Percentiles rank a stretch among this genome's conserved stretches.
phyloP scores from a whole-genome alignment of 2,329 filamentous ascomycete genomes.

The Colletotrichum noveboracense region DNA sequence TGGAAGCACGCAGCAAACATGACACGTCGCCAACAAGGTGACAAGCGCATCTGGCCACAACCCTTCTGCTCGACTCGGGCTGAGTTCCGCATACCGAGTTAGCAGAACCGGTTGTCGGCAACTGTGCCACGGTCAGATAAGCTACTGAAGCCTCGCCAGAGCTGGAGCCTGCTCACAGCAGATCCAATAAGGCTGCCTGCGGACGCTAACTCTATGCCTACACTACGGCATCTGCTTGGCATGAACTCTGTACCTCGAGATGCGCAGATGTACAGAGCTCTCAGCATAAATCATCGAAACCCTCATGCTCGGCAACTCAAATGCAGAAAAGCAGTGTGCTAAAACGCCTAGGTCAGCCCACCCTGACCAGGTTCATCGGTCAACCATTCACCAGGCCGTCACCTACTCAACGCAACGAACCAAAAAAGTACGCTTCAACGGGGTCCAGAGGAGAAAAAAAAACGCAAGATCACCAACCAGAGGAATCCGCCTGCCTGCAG shows the following conservation, averaged over 20 bases:
- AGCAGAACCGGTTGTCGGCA: neutral
- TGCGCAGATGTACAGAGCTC: neutral
- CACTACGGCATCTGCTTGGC: neutral
- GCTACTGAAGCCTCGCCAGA: neutral
- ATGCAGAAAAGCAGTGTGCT: neutral
- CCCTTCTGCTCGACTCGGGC: neutral
- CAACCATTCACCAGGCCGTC: neutral
- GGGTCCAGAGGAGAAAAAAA: neutral
- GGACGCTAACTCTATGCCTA: neutral
- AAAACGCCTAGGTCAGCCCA: neutral
- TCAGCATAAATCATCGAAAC: conserved; percentile 1
- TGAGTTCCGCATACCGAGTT: neutral
- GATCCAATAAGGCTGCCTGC: neutral
- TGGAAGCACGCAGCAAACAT: neutral
- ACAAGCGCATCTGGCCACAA: conserved; percentile 4
- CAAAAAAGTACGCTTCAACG: neutral
- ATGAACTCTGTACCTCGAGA: neutral
- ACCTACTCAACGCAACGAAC: neutral
- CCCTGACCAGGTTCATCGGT: neutral
- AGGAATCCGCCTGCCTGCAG: neutral
- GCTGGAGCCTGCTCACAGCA: neutral
- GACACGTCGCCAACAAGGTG: neutral
- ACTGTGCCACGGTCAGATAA: neutral
- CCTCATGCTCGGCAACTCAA: neutral
- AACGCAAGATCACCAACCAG: conserved; percentile 3